These are phyloP conservation scores for Mallotus repandus DNA, from an alignment of 441 rosid genomes.

Conservation along the genomic window DNA sequence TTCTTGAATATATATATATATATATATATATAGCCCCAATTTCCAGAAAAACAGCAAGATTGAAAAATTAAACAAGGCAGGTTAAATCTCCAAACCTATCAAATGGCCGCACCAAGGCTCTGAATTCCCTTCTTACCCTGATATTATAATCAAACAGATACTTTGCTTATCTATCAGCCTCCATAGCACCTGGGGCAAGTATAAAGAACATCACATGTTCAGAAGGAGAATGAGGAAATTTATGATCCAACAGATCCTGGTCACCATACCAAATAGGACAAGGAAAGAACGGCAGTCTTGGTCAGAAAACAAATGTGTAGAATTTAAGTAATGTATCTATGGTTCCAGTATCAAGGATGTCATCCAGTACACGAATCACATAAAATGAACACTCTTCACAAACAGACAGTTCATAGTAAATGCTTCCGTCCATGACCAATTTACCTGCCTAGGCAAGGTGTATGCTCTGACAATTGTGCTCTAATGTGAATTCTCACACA, in stretches of 20 bases:
- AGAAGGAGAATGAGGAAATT: not conserved
- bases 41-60: not conserved
- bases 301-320: not conserved
- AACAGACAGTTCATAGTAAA: not conserved
- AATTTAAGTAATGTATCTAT: constrained; percentile 11
- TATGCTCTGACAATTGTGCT: not conserved
- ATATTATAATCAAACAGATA: constrained; percentile 3
- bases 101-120: not conserved
- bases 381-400: constrained; percentile 20
- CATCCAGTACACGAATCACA: constrained; percentile 17
- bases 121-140: not conserved
- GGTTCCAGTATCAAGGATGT: constrained; percentile 11
- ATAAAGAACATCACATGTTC: constrained; percentile 5
- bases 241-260: not conserved
- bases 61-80: too few species aligned
- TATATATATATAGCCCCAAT: not conserved
- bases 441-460: not conserved
- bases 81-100: constrained; percentile 8
- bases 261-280: not conserved
- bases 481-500: not conserved
- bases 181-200: constrained; percentile 6
- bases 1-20: not conserved
- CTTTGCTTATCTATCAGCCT: constrained; percentile 12
- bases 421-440: not conserved
- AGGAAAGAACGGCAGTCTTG: constrained; percentile 1